Evolutionary conservation across 129 eudicot species (phyloP).

Genomic region (Arctium minus): DNA sequence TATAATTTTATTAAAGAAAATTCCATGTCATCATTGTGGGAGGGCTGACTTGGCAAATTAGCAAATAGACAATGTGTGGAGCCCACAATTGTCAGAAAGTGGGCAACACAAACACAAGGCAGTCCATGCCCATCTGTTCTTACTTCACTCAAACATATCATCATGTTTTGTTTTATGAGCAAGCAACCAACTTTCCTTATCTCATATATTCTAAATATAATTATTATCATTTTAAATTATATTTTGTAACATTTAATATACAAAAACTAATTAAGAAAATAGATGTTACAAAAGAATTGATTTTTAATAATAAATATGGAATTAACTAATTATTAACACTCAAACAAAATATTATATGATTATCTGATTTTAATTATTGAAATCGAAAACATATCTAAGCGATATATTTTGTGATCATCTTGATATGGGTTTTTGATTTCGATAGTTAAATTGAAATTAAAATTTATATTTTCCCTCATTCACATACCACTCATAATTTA

Average conservation of each 20-base stretch:
- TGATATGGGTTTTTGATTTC: too few relatives aligned
- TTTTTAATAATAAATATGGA: background rate
- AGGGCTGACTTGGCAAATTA: slow-evolving; percentile 24
- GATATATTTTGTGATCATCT: too few relatives aligned
- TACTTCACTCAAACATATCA: slow-evolving; percentile 26
- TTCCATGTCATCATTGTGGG: slow-evolving; percentile 18
- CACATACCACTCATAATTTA: too few relatives aligned
- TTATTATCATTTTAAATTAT: background rate
- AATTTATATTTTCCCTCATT: too few relatives aligned
- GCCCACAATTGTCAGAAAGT: slow-evolving; percentile 23
- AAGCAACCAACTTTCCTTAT: slow-evolving; percentile 20
- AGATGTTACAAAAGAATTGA: background rate
- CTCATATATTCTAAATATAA: background rate
- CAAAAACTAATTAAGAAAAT: background rate
- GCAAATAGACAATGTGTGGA: background rate
- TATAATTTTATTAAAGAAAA: background rate
- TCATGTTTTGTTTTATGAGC: slow-evolving; percentile 34
- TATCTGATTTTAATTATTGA: background rate
- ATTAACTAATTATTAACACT: too few relatives aligned
- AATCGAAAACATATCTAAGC: too few relatives aligned
- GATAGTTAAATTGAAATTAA: too few relatives aligned
- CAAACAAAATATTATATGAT: background rate
- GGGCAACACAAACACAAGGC: slow-evolving; percentile 33
- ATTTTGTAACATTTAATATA: too few relatives aligned
- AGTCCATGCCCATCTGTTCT: slow-evolving; percentile 31